These are phyloP conservation scores for Hypoxylon subgilvum DNA, from an alignment of 495 filamentous ascomycete genomes.

Conservation along the genomic window DNA sequence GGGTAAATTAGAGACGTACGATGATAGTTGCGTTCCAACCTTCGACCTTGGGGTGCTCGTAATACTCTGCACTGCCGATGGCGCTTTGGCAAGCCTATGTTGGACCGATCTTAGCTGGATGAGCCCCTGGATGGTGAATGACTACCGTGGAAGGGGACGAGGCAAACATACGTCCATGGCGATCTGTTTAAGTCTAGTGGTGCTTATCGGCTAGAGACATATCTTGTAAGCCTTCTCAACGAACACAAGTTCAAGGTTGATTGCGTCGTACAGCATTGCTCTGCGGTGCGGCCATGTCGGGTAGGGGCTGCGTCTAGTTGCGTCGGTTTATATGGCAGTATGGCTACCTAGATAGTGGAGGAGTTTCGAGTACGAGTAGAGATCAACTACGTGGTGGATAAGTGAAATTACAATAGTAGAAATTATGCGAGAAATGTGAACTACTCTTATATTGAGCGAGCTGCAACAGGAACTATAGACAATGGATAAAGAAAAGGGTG, in stretches of 20 bases:
- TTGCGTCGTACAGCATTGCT: constrained; percentile 40
- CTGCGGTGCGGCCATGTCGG: constrained; percentile 40
- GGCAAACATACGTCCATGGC: constrained; percentile 71
- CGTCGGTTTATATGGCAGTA: background rate
- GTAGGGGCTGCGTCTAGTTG: background rate
- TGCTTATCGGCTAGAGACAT: constrained; percentile 70
- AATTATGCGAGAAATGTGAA: too few relatives aligned
- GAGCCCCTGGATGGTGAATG: background rate
- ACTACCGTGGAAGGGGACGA: constrained; percentile 8
- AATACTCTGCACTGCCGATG: constrained; percentile 70
- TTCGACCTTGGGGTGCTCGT: constrained; percentile 80
- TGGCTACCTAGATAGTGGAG: background rate
- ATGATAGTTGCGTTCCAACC: constrained; percentile 92
- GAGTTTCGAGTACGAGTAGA: background rate
- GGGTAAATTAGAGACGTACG: constrained; percentile 57
- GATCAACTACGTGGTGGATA: background rate
- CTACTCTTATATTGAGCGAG: too few relatives aligned
- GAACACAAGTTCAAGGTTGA: background rate
- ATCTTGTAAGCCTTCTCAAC: constrained; percentile 19
- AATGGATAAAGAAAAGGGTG: constrained; percentile 11
- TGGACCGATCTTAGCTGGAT: constrained; percentile 30
- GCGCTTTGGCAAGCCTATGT: constrained; percentile 80
- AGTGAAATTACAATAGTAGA: background rate
- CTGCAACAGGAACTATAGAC: background rate
- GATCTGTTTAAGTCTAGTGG: constrained; percentile 80